phyloP scores from a whole-genome alignment of 2,329 filamentous ascomycete species.

The Triangularia verruculosa region DNA sequence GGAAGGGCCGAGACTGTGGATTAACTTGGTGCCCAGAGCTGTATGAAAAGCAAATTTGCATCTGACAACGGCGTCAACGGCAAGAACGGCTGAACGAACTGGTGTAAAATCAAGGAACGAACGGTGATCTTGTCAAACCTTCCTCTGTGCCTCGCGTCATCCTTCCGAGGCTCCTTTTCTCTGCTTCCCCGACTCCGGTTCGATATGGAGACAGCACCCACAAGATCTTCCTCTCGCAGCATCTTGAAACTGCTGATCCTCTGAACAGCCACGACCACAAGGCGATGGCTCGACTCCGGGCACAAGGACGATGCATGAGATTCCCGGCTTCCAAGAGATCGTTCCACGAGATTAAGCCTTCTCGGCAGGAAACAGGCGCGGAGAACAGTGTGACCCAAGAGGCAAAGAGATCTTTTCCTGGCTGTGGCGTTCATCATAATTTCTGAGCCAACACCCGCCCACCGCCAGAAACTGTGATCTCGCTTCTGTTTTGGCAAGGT shows the following conservation, averaged over 20 bases:
- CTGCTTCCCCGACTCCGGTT: background rate
- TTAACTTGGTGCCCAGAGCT: background rate
- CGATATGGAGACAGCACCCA: background rate
- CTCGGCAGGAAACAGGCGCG: constrained; percentile 8
- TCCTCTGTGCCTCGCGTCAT: background rate
- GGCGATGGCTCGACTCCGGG: background rate
- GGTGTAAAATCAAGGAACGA: background rate
- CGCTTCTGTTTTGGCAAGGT: constrained; percentile 25
- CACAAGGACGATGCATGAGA: constrained; percentile 9
- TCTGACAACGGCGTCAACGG: background rate
- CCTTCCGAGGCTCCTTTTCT: background rate
- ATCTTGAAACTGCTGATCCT: background rate
- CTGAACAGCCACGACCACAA: background rate
- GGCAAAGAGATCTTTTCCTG: constrained; percentile 1
- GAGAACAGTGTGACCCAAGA: constrained; percentile 6
- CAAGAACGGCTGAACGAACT: background rate
- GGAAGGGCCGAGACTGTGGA: background rate
- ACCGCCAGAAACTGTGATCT: constrained; percentile 15
- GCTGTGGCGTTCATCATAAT: constrained; percentile 1
- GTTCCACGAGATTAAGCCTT: constrained; percentile 9
- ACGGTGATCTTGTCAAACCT: background rate
- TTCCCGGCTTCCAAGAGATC: constrained; percentile 11
- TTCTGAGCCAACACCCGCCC: background rate
- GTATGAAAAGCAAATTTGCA: background rate
- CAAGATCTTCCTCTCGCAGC: background rate